Conservation (phyloP, 2,329 filamentous ascomycete species). For the Colletotrichum karsti region DNA sequence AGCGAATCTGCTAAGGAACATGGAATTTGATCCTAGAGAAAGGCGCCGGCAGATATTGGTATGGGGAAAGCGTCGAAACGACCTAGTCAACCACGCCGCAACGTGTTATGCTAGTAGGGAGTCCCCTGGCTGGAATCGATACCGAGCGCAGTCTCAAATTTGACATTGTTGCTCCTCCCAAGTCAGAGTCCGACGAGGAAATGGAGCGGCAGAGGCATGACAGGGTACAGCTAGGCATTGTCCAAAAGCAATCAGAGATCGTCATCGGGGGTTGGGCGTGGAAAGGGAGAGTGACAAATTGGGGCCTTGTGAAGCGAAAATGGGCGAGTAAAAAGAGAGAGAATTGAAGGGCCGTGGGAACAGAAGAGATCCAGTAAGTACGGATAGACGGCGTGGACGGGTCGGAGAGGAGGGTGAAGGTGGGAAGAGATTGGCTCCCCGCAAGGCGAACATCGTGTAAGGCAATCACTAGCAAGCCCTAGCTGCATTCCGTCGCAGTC, state of each 20-base stretch:
- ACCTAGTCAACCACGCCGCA: not conserved
- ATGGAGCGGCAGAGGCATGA: not conserved
- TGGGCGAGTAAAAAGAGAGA: not conserved
- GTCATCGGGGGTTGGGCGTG: not conserved
- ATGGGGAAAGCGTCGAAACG: not conserved
- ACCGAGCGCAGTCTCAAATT: not conserved
- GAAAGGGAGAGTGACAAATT: not conserved
- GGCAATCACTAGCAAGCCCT: not conserved
- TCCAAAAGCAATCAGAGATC: slow-evolving; percentile 4
- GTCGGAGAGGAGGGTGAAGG: not conserved
- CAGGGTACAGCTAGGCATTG: not conserved
- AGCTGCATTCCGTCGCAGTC: not conserved
- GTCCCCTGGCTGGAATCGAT: not conserved
- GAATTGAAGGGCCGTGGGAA: not conserved
- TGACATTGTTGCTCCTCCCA: not conserved
- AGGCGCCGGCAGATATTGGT: not conserved
- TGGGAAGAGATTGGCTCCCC: slow-evolving; percentile 8
- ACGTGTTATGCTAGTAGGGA: not conserved
- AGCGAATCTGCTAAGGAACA: not conserved
- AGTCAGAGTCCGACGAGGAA: not conserved
- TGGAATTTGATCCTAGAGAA: not conserved
- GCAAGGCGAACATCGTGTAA: not conserved
- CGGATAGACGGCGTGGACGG: not conserved
- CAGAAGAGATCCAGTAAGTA: not conserved
- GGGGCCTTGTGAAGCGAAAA: too few relatives aligned